Evolutionary conservation across 73 alveolate genomes (phyloP), one percentile per base, ranked within the genome.

Genomic region (Paramecium sonneborni): DNA sequence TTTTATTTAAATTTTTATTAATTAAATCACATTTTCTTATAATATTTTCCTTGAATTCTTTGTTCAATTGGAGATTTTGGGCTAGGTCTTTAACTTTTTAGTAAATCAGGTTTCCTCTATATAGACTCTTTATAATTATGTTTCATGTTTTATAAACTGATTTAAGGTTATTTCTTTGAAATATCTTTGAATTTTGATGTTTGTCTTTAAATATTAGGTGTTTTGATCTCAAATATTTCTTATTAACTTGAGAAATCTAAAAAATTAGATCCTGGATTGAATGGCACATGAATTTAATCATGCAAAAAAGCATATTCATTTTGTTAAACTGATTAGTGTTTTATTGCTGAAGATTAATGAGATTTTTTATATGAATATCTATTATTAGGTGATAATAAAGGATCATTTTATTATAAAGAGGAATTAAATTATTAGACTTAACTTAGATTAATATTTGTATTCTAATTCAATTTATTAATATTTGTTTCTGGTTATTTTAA

Each of bases 351-450:
- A 18, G 86, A 72, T 72, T 72, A 15, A 28, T 35, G 44, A 28
- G 86, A 72, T 9, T 72, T 32, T 72, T 72, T 74, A 35, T 74
- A 72, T 10, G 90, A 79, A 44, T 79, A 79, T 44, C 90, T 79
- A 46, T 43, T 38, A 41, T 79, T 79, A 21, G 90, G 90, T 10
- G 90, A 79, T 44, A 18, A 79, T 1, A 76, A 79, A 24, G 55
- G 46, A 15, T 41, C 20, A 18, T 41, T 41, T 9, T 79, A 79
- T 43, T 79, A 79, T 24, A 79, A 20, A 35, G 86, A 72, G 3
- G 62, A 30, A 38, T 14, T 6, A 3, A 30, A 12, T 20, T 35
- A 72, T 72, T 72, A 30, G 39, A 23, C 24, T 62, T 30, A 12
- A 41, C 62, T n/a, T n/a, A n/a, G n/a, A n/a, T n/a, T n/a, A n/a